phyloP scores from a whole-genome alignment of 441 rosid species.

The Croton setiger region DNA sequence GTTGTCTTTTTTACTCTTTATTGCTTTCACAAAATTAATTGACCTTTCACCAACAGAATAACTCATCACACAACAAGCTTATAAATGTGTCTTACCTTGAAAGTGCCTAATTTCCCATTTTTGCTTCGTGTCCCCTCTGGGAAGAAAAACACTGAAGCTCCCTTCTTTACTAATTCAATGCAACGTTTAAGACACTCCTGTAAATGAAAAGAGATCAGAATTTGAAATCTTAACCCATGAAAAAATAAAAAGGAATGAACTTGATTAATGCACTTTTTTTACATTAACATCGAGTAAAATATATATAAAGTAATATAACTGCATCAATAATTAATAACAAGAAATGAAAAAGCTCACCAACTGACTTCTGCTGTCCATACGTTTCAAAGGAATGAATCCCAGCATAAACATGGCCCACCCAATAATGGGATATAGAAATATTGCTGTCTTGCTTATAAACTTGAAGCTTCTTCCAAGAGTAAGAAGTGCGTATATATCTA shows the following conservation, averaged over 20 bases:
- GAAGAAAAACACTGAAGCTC: slow-evolving; percentile 75
- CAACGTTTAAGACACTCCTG: slow-evolving; percentile 90
- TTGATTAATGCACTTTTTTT: background rate
- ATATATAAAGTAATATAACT: background rate
- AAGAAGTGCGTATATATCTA: slow-evolving; percentile 84
- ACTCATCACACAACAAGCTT: background rate
- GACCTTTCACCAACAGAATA: background rate
- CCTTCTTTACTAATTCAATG: slow-evolving; percentile 73
- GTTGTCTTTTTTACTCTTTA: background rate
- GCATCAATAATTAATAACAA: background rate
- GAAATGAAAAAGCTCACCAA: slow-evolving; percentile 42
- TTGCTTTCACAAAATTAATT: background rate
- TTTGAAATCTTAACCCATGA: slow-evolving; percentile 14
- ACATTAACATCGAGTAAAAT: background rate
- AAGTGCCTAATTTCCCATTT: slow-evolving; percentile 71
- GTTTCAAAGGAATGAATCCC: slow-evolving; percentile 80
- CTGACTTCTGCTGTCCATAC: slow-evolving; percentile 91
- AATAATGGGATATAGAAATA: slow-evolving; percentile 70
- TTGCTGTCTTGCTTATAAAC: slow-evolving; percentile 87
- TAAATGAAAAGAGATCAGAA: slow-evolving; percentile 12
- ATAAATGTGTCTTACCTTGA: slow-evolving; percentile 56
- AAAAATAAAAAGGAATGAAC: background rate
- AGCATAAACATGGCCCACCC: slow-evolving; percentile 97
- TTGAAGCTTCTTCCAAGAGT: slow-evolving; percentile 80
- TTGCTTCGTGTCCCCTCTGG: slow-evolving; percentile 94